Conservation (phyloP, 2,329 filamentous ascomycete genomes). For the Nannizziopsis arthrosporioides region DNA sequence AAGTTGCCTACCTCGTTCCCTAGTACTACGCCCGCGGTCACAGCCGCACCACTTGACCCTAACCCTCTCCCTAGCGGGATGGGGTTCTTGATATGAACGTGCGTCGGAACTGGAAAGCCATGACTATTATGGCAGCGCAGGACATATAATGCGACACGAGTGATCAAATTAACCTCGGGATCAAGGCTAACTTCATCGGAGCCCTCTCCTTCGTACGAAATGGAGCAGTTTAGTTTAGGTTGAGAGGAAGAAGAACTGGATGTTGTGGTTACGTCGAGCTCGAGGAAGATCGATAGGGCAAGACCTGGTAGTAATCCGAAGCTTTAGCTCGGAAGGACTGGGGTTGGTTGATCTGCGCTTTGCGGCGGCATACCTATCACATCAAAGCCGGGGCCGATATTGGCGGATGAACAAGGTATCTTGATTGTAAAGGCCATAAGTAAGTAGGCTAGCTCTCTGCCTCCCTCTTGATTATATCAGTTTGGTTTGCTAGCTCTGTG, state of each 20-base stretch:
- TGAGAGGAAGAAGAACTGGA: slow-evolving; percentile 40
- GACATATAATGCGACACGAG: slow-evolving; percentile 85
- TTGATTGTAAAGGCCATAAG: slow-evolving; percentile 49
- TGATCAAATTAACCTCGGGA: slow-evolving; percentile 83
- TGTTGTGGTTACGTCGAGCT: slow-evolving; percentile 65
- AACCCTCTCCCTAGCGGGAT: slow-evolving; percentile 87
- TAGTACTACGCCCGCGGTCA: slow-evolving; percentile 87
- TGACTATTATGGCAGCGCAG: slow-evolving; percentile 82
- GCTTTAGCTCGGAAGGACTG: not conserved
- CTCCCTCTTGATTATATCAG: no score
- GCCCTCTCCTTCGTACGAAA: slow-evolving; percentile 79
- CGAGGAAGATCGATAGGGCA: slow-evolving; percentile 84
- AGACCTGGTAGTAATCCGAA: slow-evolving; percentile 44
- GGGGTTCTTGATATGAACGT: slow-evolving; percentile 89
- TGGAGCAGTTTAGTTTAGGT: slow-evolving; percentile 66
- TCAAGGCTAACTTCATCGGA: slow-evolving; percentile 65
- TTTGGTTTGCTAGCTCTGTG: no score
- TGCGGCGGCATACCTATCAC: slow-evolving; percentile 51
- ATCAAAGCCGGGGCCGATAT: slow-evolving; percentile 96
- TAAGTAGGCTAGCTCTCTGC: no score
- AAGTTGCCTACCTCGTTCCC: slow-evolving; percentile 80
- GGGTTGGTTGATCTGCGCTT: not conserved
- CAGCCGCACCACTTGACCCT: slow-evolving; percentile 89
- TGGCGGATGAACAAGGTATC: slow-evolving; percentile 89
- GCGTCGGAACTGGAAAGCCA: slow-evolving; percentile 71